phyloP scores from a whole-genome alignment of 305 asterid species.

The Coffea humblotiana region DNA sequence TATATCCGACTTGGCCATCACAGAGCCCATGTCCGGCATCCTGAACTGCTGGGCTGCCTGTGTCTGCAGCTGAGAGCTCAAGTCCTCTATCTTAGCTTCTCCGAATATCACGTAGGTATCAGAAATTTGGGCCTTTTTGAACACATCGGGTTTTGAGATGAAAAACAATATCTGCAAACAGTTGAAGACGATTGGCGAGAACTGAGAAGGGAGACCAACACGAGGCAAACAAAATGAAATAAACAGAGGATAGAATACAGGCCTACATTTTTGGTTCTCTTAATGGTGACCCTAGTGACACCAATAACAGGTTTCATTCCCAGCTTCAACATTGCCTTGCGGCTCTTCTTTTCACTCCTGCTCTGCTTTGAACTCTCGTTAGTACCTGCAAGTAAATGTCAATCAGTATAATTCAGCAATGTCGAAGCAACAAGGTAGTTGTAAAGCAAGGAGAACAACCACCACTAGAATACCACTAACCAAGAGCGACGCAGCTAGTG shows the following conservation, averaged over 20 bases:
- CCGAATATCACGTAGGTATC: constrained; percentile 89
- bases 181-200: neutral
- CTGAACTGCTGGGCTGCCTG: constrained; percentile 95
- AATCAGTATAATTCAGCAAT: neutral
- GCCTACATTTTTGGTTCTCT: constrained; percentile 78
- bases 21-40: constrained; percentile 72
- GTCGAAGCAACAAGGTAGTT: neutral
- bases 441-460: neutral
- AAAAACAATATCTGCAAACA: constrained; percentile 61
- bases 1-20: constrained; percentile 51
- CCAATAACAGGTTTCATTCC: constrained; percentile 91
- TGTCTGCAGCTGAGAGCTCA: constrained; percentile 95
- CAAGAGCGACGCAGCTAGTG: neutral
- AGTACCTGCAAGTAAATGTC: constrained; percentile 37
- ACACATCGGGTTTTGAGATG: constrained; percentile 90
- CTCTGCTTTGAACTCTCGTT: constrained; percentile 80
- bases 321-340: constrained; percentile 94
- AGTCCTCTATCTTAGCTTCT: constrained; percentile 89
- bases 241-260: neutral
- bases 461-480: no score
- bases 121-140: constrained; percentile 88
- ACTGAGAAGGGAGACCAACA: neutral
- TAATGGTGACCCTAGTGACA: constrained; percentile 85
- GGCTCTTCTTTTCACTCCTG: constrained; percentile 97
- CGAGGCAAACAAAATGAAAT: neutral